phyloP scores from a whole-genome alignment of 306 rosid genomes.

The Lathyrus sativus region DNA sequence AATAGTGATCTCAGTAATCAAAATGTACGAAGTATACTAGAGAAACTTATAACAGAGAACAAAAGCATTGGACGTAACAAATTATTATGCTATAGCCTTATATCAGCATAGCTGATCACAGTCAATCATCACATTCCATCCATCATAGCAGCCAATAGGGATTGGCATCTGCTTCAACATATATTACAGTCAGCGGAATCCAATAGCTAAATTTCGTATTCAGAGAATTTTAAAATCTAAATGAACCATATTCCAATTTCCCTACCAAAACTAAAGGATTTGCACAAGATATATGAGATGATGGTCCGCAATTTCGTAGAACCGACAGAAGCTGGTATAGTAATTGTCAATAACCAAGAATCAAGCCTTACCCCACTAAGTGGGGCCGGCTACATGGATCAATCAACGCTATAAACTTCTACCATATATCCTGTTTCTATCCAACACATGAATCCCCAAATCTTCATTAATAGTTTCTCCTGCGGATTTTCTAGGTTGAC shows the following conservation, averaged over 20 bases:
- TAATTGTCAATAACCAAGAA: background rate
- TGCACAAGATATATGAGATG: background rate
- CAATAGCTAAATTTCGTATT: background rate
- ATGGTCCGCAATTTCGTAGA: background rate
- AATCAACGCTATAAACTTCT: no score
- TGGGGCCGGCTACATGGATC: background rate
- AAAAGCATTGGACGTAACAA: background rate
- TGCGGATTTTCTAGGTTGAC: no score
- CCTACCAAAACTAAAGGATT: conserved; percentile 2
- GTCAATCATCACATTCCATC: conserved; percentile 1
- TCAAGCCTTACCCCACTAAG: background rate
- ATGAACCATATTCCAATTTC: conserved; percentile 3
- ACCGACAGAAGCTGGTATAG: conserved; percentile 10
- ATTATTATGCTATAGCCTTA: background rate
- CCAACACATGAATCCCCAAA: no score
- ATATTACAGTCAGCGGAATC: conserved; percentile 17
- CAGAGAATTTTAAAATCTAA: background rate
- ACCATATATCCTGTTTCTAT: no score
- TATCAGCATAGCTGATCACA: background rate
- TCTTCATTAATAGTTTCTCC: no score
- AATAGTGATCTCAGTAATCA: background rate
- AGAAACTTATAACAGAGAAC: background rate
- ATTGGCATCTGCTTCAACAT: background rate
- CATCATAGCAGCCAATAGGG: conserved; percentile 1
- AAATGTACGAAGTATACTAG: background rate